Conservation (phyloP, 306 rosid genomes). For the Luffa aegyptiaca region DNA sequence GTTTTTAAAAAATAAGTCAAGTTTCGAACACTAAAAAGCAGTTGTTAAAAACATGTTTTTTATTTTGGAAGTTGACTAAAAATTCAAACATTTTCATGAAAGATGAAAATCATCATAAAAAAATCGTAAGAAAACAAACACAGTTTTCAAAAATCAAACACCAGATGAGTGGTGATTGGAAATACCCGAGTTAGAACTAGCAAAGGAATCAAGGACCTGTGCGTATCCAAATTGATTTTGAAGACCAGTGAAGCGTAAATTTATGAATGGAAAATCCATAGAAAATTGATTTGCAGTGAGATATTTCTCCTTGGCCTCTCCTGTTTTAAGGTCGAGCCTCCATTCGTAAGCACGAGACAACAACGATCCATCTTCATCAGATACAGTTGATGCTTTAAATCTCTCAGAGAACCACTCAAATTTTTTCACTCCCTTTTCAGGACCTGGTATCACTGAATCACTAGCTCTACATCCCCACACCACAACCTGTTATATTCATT, state of each 20-base stretch:
- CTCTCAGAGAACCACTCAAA: slow-evolving; percentile 23
- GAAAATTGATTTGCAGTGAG: slow-evolving; percentile 16
- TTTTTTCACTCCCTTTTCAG: slow-evolving; percentile 22
- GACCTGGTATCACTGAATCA: slow-evolving; percentile 46
- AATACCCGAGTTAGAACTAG: slow-evolving; percentile 34
- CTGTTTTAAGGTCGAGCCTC: slow-evolving; percentile 50
- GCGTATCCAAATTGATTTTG: slow-evolving; percentile 43
- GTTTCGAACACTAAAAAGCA: too few relatives aligned
- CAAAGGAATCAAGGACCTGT: slow-evolving; percentile 36
- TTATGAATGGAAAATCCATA: slow-evolving; percentile 69
- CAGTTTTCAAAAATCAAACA: too few relatives aligned
- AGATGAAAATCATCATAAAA: too few relatives aligned
- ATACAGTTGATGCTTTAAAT: not conserved
- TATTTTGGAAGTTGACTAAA: too few relatives aligned
- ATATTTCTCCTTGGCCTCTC: slow-evolving; percentile 38
- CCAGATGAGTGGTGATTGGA: too few relatives aligned
- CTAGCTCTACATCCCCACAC: slow-evolving; percentile 68
- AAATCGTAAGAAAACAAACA: too few relatives aligned
- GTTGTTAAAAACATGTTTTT: too few relatives aligned
- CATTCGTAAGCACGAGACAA: slow-evolving; percentile 43
- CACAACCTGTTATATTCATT: slow-evolving; percentile 40
- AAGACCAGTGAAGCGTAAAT: slow-evolving; percentile 31
- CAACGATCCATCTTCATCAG: slow-evolving; percentile 2
- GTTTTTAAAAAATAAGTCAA: too few relatives aligned
- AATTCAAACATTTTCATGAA: too few relatives aligned